phyloP scores from a whole-genome alignment of 1,284 basidiomycete species.

The Jaminaea rosea region DNA sequence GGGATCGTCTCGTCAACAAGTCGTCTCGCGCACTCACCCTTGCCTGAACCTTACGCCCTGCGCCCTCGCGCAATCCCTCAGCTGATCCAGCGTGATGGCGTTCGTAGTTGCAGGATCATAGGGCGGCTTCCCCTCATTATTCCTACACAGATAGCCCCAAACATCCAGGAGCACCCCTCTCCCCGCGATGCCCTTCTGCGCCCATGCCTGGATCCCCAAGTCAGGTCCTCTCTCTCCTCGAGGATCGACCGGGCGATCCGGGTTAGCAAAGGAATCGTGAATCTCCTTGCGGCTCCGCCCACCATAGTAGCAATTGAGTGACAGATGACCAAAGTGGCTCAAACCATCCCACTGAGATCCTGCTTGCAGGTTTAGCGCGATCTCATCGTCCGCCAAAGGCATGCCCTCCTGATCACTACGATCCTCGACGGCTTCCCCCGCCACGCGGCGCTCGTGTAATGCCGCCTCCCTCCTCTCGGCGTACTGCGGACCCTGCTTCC shows the following conservation, averaged over 20 bases:
- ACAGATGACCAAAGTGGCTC: slow-evolving; percentile 39
- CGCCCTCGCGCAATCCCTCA: slow-evolving; percentile 58
- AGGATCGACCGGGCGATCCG: slow-evolving; percentile 12
- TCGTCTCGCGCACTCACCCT: slow-evolving; percentile 1
- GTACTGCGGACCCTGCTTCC: slow-evolving; percentile 16
- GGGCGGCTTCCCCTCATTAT: slow-evolving; percentile 6
- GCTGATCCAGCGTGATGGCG: slow-evolving; percentile 54
- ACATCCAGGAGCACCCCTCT: slow-evolving; percentile 63
- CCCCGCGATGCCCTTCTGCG: slow-evolving; percentile 59
- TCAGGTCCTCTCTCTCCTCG: slow-evolving; percentile 12
- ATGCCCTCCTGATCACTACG: no score
- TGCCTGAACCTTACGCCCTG: slow-evolving; percentile 52
- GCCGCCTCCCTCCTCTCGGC: background rate
- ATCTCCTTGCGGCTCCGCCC: slow-evolving; percentile 21
- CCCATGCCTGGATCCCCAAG: slow-evolving; percentile 47
- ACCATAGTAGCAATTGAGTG: slow-evolving; percentile 30
- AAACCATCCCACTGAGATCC: slow-evolving; percentile 66
- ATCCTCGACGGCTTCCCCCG: slow-evolving; percentile 8
- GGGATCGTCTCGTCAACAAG: no score
- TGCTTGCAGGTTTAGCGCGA: slow-evolving; percentile 61
- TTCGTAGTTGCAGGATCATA: slow-evolving; percentile 59
- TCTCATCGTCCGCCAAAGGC: slow-evolving; percentile 33
- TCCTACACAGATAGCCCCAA: slow-evolving; percentile 30
- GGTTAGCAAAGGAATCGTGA: slow-evolving; percentile 17
- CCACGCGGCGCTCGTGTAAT: background rate